Base-by-base conservation (phyloP, 176 grass and related monocot genomes). In the Carex parvula region DNA sequence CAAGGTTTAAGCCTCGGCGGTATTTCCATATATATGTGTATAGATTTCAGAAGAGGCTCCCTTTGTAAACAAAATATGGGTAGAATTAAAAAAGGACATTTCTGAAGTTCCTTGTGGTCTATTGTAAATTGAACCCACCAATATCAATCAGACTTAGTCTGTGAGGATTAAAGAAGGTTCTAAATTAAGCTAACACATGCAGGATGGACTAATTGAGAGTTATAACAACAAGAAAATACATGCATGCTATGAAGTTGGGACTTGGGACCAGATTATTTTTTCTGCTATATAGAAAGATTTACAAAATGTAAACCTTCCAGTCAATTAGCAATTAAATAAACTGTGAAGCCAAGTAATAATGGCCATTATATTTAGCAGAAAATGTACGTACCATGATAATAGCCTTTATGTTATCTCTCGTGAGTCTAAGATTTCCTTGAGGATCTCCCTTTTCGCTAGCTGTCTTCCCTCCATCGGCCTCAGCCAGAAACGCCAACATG, bases 361-460 rank as follows among this genome's bases (percentile, higher is more conserved):
- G 21, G 64, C 11, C 8, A 18, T 62, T 48, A 64, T 41, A 6
- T 75, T 75, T 53, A 53, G 20, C 21, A 52, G 58, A 46, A 37
- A 37, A 81, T 29, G 29, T 29, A 39, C 74, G 5, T 79, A 92
- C 90, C 90, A 92, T 92, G 50, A 92, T 92, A 50, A 92, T 84
- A 11, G 81, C 87, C 64, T 91, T 91, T 26, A 91, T 84, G 24
- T 91, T 91, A 16, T 89, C 60, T 14, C 84, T 84, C 11, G 87
- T 92, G 10, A 92, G 87, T 22, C 64, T 85, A 66, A 91, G 62
- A 41, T 26, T 64, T 5, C 46, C 59, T 48, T 80, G 84, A 9
- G 83, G 54, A 56, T 84, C 84, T 59, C 59, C 37, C 6, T 9
- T 50, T 48, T 20, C 16, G 64, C 30, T 30, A 14, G 17, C 66